Evolutionary conservation across 2,329 filamentous ascomycete genomes (phyloP), one percentile per base, ranked within the genome.

Genomic region (Pseudogymnoascus destructans): DNA sequence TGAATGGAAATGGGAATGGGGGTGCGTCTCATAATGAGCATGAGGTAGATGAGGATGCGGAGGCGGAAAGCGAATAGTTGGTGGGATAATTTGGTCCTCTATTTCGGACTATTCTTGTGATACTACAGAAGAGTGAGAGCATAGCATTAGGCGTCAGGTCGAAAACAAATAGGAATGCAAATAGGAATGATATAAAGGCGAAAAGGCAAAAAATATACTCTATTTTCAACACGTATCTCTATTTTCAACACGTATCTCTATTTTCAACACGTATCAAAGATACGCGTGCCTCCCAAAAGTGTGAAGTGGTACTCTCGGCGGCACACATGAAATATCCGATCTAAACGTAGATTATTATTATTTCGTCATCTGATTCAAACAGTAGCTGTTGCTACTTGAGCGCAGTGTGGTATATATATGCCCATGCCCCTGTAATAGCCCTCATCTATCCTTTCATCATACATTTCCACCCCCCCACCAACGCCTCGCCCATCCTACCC

Each of bases 1-100:
- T 17, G 23, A 52, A 52, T 17, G 46, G 46, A 52, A 30, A 52
- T 30, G 25, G 10, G 23, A 40, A 54, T 32, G 23, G 10, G 10
- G 21, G 40, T 17, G 21, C 30, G 15, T 35, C 59, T 52, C 55
- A 60, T 8, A 55, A 30, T 32, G 56, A 59, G 30, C 59, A 17
- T 5, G 65, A 64, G n/a, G 62, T 46, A 19, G 64, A 62, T 23
- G 59, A 36, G 49, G 49, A 46, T 46, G 35, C 42, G 33, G 59
- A 60, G 57, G 59, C 59, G 25, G 59, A 60, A 33, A 58, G 49
- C 27, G 59, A 60, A 25, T 60, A 56, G 35, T 13, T 23, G 13
- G 10, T 56, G 46, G 15, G 15, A 52, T 52, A 30, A 52, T 19
- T 7, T 17, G n/a, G 46, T 52, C 23, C 46, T 30, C 25, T 30